These are phyloP conservation scores for Corchorus capsularis DNA, from an alignment of 345 rosid species.

Conservation along the genomic window DNA sequence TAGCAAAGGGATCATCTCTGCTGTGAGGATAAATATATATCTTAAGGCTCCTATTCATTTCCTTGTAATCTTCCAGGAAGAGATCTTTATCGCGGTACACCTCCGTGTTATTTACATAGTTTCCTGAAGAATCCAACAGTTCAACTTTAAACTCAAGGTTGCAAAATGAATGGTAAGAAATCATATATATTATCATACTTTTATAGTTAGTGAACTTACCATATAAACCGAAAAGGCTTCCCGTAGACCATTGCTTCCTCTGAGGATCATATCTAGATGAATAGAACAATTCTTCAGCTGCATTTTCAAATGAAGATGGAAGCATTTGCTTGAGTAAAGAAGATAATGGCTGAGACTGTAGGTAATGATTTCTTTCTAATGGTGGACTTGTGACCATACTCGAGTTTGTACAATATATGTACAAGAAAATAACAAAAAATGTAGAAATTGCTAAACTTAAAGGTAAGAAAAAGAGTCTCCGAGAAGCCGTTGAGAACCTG, in stretches of 20 bases:
- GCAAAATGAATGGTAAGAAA: not conserved
- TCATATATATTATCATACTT: not conserved
- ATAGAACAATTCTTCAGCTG: slow-evolving; percentile 5
- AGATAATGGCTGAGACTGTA: slow-evolving; percentile 7
- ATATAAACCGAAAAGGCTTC: slow-evolving; percentile 2
- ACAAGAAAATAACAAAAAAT: slow-evolving; percentile 39
- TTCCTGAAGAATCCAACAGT: not conserved
- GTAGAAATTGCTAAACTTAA: slow-evolving; percentile 45
- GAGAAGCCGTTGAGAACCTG: slow-evolving; percentile 26
- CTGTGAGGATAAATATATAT: slow-evolving; percentile 55
- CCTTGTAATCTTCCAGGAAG: slow-evolving; percentile 47
- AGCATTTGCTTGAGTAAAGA: slow-evolving; percentile 11
- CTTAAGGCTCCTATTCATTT: slow-evolving; percentile 58
- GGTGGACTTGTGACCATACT: slow-evolving; percentile 26
- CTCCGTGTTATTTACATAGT: slow-evolving; percentile 28
- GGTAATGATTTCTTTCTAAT: slow-evolving; percentile 20
- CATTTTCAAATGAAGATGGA: slow-evolving; percentile 11
- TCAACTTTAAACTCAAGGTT: not conserved
- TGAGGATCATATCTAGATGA: not conserved
- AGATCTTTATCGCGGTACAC: slow-evolving; percentile 43
- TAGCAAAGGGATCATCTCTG: slow-evolving; percentile 43
- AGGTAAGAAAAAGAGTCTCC: slow-evolving; percentile 41
- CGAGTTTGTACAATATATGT: slow-evolving; percentile 41
- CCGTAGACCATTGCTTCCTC: not conserved
- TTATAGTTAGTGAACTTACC: not conserved